Base-by-base conservation (phyloP, 139 green algal species). In the Diplosphaera chodatii region DNA sequence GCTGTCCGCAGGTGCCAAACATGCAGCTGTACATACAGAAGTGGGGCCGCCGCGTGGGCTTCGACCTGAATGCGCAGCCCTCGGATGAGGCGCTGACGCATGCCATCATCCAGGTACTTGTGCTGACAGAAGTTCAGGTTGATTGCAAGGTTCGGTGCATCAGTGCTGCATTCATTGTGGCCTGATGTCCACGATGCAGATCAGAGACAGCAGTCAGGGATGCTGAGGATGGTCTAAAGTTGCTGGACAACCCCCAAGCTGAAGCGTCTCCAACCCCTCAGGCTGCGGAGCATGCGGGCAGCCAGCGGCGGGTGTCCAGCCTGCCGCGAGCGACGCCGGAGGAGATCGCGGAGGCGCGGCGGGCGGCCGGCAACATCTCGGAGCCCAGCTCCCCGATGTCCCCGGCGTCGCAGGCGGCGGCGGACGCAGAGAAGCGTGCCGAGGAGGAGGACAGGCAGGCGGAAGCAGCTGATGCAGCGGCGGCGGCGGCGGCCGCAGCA, bases 21-120 rank as follows among this genome's bases (percentile, higher is more conserved):
- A 59, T 59, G 48, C 48, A 59, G 48, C 48, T 59, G 48, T 59
- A 59, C 48, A 59, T 59, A 5, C 48, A 59, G 48, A 59, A 59
- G 18, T 59, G 48, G 48, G 48, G 48, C 48, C 48, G 48, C 48
- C 48, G 48, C 16, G 48, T 59, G 48, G 48, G 48, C 16, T 59
- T 59, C 48, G 48, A 59, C 48, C 48, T 59, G 10, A 59, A 59
- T 25, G 48, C 25, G 13, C 48, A 59, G 18, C 48, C 48, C 3
- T 59, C 48, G 16, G 48, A 59, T 59, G 48, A 59, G 48, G 48
- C 48, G 13, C 48, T 59, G 13, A 59, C 48, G 16, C 48, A 59
- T 59, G 48, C 48, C 18, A 59, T 59, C 48, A 59, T 59, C 48
- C 48, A 59, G 48, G 48, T 59, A 18, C 48, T 48, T 48, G n/a